These are phyloP conservation scores for Fusarium pseudograminearum DNA, from an alignment of 2,329 filamentous ascomycete species.

Conservation along the genomic window DNA sequence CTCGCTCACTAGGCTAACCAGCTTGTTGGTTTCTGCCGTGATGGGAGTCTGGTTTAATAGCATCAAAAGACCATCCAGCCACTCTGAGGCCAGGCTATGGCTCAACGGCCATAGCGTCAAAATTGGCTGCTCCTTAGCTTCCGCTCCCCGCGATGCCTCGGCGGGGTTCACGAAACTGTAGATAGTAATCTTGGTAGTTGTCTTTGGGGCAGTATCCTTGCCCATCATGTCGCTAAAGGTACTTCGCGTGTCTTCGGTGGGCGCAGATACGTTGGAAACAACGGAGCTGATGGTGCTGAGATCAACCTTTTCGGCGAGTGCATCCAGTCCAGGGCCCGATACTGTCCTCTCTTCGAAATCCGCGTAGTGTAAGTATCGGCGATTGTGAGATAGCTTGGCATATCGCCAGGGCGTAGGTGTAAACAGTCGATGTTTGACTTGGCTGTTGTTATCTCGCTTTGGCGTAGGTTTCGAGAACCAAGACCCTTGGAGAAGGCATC, in stretches of 20 bases:
- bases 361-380: conserved; percentile 88
- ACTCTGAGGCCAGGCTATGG: conserved; percentile 90
- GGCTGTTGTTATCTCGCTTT: conserved; percentile 54
- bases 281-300: conserved; percentile 90
- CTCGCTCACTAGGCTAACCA: conserved; percentile 86
- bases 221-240: conserved; percentile 58
- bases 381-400: conserved; percentile 89
- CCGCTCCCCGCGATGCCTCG: conserved; percentile 52
- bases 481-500: conserved; percentile 86
- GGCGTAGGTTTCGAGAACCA: conserved; percentile 78
- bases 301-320: conserved; percentile 84
- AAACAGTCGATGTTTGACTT: conserved; percentile 55
- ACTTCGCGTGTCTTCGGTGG: conserved; percentile 64
- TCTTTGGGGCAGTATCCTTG: conserved; percentile 55
- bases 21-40: conserved; percentile 93
- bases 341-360: conserved; percentile 78
- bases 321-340: conserved; percentile 77
- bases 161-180: conserved; percentile 73
- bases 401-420: conserved; percentile 78
- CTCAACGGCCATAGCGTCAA: conserved; percentile 85
- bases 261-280: conserved; percentile 87
- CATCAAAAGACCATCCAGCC: conserved; percentile 96
- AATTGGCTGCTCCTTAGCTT: conserved; percentile 75
- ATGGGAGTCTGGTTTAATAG: conserved; percentile 94
- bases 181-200: conserved; percentile 90